phyloP scores from a whole-genome alignment of 805 yeast genomes.

The Ogataea wickerhamii region DNA sequence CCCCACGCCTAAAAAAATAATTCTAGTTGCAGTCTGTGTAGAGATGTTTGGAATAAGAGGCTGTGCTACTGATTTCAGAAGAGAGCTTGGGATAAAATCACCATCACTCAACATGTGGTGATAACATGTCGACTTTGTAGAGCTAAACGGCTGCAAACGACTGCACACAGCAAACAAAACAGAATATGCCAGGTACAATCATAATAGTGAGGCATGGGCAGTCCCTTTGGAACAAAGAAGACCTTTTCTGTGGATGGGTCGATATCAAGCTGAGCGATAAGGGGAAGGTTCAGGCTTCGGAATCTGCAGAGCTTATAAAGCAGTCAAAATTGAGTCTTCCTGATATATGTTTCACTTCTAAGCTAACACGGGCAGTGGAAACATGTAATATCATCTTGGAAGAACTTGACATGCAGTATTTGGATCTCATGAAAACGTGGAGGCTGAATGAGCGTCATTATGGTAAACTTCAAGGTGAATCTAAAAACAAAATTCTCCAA shows the following conservation, averaged over 20 bases:
- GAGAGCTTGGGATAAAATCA: too few relatives aligned
- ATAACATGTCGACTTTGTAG: too few relatives aligned
- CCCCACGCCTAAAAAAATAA: not conserved
- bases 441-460: slow-evolving; percentile 82
- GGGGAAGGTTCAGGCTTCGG: slow-evolving; percentile 65
- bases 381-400: slow-evolving; percentile 67
- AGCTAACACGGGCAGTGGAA: slow-evolving; percentile 68
- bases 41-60: too few relatives aligned
- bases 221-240: slow-evolving; percentile 72
- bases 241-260: slow-evolving; percentile 83
- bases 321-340: slow-evolving; percentile 42
- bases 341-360: slow-evolving; percentile 65
- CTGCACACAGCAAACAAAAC: too few relatives aligned
- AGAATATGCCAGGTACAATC: slow-evolving; percentile 32
- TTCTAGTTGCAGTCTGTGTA: too few relatives aligned
- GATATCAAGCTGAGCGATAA: slow-evolving; percentile 66
- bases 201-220: slow-evolving; percentile 78
- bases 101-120: too few relatives aligned
- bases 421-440: slow-evolving; percentile 64
- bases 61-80: too few relatives aligned
- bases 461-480: slow-evolving; percentile 76
- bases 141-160: too few relatives aligned
- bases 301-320: slow-evolving; percentile 58
- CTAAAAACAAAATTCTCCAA: slow-evolving; percentile 62
- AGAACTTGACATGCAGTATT: slow-evolving; percentile 46